Conservation (phyloP, 2,329 filamentous ascomycete genomes). For the Chaetomium olivaceum region DNA sequence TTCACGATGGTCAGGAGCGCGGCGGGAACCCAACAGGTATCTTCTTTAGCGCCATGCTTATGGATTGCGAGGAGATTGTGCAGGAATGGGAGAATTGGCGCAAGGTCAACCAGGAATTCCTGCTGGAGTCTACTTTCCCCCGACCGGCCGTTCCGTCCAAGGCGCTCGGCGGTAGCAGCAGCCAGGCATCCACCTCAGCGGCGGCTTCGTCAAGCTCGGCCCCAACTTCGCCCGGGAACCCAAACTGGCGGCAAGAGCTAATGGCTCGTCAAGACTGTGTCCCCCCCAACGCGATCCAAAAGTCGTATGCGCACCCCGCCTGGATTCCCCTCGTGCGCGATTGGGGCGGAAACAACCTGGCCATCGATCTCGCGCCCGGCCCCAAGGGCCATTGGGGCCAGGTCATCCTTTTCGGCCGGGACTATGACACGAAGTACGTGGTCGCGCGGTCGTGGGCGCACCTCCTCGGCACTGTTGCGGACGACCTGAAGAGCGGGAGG, state of each 20-base stretch:
- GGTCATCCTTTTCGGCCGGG: conserved; percentile 92
- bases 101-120: conserved; percentile 85
- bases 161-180: conserved; percentile 63
- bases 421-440: conserved; percentile 99
- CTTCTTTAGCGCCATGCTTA: conserved; percentile 89
- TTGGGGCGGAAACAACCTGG: conserved; percentile 98
- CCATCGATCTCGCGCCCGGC: conserved; percentile 87
- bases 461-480: conserved; percentile 82
- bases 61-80: conserved; percentile 97
- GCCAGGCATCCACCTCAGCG: conserved; percentile 67
- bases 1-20: conserved; percentile 97
- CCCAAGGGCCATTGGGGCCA: conserved; percentile 92
- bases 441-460: conserved; percentile 88
- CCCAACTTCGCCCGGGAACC: conserved; percentile 54
- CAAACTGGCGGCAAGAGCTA: conserved; percentile 82
- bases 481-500: conserved; percentile 87
- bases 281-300: conserved; percentile 82
- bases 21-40: conserved; percentile 88
- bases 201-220: conserved; percentile 53
- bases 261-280: conserved; percentile 83
- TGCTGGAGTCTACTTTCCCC: conserved; percentile 58
- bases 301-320: conserved; percentile 86
- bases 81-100: conserved; percentile 98
- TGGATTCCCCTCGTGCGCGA: conserved; percentile 97
- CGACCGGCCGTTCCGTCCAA: conserved; percentile 68